Base-by-base conservation (phyloP, 1,284 basidiomycete genomes). In the Cutaneotrichosporon spelunceum region DNA sequence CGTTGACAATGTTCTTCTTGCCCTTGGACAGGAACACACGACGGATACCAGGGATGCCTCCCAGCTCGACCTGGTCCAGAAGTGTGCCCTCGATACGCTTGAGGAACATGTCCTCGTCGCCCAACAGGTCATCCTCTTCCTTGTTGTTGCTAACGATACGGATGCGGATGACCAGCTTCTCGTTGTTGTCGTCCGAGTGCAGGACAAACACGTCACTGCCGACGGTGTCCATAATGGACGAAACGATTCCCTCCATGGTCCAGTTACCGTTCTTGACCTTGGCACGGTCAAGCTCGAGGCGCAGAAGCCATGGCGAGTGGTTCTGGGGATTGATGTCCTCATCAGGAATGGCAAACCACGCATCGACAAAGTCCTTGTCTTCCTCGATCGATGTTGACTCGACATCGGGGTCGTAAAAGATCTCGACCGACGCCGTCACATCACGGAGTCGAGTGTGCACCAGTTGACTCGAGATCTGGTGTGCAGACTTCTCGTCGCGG, bases 341-440 rank as follows among this genome's bases (percentile, higher is more conserved):
- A 73, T 99, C 96, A 10, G 95, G 95, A 78, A 99, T 98, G 60
- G 94, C 94, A 77, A 99, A 99, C 90, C 98, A 98, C 0, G 94
- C 93, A 72, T 98, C 93, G 58, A 99, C 95, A 75, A 99, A 99
- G 57, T 95, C 87, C 54, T 86, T 82, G 79, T 99, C 96, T 73
- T 98, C 95, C 69, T 96, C 93, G 75, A 99, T 97, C 73, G 94
- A 88, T 11, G 96, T 99, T 0, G 89, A 86, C 21, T 85, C 87
- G 26, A 93, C 90, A 72, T 97, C 88, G 0, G 96, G 96, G 75
- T 99, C 96, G 75, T 98, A 99, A 86, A 93, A 95, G 69, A 99
- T 98, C 78, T 99, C 94, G 27, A 97, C 93, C 1, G 92, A 91
- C 4, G 92, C 88, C 0, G 95, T 99, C 67, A 99, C 88, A 1